Evolutionary conservation across 2,329 filamentous ascomycete species (phyloP).

Genomic region (Nigrospora osmanthi): DNA sequence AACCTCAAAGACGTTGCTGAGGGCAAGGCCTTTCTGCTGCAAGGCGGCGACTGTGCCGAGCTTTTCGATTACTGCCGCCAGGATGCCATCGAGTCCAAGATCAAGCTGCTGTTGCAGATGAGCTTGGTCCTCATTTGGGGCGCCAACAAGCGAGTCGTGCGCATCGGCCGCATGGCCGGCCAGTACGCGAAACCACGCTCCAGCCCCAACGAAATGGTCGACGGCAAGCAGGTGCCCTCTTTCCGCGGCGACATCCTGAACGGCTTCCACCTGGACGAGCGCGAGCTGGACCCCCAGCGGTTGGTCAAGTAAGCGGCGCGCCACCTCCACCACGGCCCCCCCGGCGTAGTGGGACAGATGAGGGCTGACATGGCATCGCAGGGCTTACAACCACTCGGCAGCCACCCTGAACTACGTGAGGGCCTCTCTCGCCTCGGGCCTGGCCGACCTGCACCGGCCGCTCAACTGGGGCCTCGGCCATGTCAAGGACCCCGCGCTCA

Average conservation of each 20-base stretch:
- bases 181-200: slow-evolving; percentile 96
- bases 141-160: slow-evolving; percentile 70
- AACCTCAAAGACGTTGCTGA: slow-evolving; percentile 78
- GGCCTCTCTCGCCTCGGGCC: slow-evolving; percentile 73
- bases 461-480: slow-evolving; percentile 94
- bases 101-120: slow-evolving; percentile 96
- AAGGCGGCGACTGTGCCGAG: slow-evolving; percentile 96
- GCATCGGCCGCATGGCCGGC: slow-evolving; percentile 92
- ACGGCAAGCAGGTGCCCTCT: slow-evolving; percentile 75
- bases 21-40: slow-evolving; percentile 86
- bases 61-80: slow-evolving; percentile 94
- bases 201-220: slow-evolving; percentile 73
- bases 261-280: slow-evolving; percentile 68
- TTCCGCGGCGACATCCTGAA: slow-evolving; percentile 97
- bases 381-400: slow-evolving; percentile 92
- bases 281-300: slow-evolving; percentile 73
- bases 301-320: slow-evolving; percentile 56
- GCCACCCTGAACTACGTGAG: slow-evolving; percentile 92
- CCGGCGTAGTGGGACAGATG: neutral
- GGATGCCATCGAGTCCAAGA: slow-evolving; percentile 85
- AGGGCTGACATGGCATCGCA: slow-evolving; percentile 18
- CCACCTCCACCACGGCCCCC: slow-evolving; percentile 5
- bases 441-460: slow-evolving; percentile 88
- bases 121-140: slow-evolving; percentile 93
- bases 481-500: slow-evolving; percentile 74